Percentiles rank a stretch among this genome's conserved stretches.
Conservation (phyloP, 768 basidiomycete genomes). For the Leccinum uliginosum region DNA sequence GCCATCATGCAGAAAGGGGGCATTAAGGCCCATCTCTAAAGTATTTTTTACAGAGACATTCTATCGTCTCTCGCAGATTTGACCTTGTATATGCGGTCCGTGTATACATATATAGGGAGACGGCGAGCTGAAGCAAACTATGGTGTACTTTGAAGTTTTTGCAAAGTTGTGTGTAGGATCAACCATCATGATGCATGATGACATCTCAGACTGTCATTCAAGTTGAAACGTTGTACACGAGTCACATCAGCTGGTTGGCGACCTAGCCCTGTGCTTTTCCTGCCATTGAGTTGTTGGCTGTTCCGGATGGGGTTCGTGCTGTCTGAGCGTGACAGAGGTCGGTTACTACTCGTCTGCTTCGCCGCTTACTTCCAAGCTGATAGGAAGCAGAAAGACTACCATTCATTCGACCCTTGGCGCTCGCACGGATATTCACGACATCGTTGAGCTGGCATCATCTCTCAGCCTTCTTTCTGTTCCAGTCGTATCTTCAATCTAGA, state of each 20-base stretch:
- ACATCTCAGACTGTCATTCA: too few species aligned
- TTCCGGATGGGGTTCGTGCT: neutral
- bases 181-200: too few species aligned
- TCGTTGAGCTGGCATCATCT: neutral
- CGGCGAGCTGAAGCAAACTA: neutral
- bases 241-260: too few species aligned
- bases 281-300: neutral
- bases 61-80: neutral
- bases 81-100: neutral
- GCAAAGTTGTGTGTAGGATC: neutral
- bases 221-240: too few species aligned
- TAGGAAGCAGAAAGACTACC: neutral
- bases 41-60: neutral
- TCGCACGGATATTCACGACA: neutral
- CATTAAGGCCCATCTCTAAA: conserved; percentile 53
- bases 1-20: conserved; percentile 55
- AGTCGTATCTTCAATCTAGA: conserved; percentile 5
- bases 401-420: neutral
- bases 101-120: neutral
- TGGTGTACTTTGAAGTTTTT: neutral
- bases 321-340: neutral
- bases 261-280: too few species aligned
- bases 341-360: neutral
- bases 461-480: neutral
- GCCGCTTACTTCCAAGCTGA: neutral